A percentile compares a stretch with the other conserved stretches of the same genome.
Evolutionary conservation across 805 yeast species (phyloP).

Genomic region (Starmera quercuum): DNA sequence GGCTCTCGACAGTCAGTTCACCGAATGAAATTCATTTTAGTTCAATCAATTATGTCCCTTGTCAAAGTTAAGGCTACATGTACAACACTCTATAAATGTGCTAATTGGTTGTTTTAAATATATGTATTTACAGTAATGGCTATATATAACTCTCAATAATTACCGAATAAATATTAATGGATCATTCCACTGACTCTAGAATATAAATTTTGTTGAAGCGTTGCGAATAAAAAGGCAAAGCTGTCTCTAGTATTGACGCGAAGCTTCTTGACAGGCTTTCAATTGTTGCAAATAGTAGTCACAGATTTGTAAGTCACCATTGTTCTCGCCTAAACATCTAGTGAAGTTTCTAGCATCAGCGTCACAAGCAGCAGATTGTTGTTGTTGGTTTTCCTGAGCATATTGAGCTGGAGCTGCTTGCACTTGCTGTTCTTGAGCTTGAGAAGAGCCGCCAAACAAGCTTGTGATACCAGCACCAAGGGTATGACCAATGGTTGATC

Average conservation of each 20-base stretch:
- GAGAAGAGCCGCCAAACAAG: slow-evolving; percentile 76
- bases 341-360: slow-evolving; percentile 93
- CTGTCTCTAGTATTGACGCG: slow-evolving; percentile 78
- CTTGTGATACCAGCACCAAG: slow-evolving; percentile 90
- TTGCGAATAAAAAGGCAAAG: not conserved
- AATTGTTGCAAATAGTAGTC: slow-evolving; percentile 96
- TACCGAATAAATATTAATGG: too few species aligned
- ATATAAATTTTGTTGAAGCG: not conserved
- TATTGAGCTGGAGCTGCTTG: slow-evolving; percentile 26
- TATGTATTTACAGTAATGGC: too few species aligned
- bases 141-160: too few species aligned
- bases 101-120: too few species aligned
- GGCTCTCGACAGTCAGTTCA: too few species aligned
- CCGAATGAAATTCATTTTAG: too few species aligned
- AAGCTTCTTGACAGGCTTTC: slow-evolving; percentile 94
- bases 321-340: slow-evolving; percentile 87
- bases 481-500: slow-evolving; percentile 95
- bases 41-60: too few species aligned
- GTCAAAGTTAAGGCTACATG: too few species aligned
- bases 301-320: slow-evolving; percentile 95
- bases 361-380: slow-evolving; percentile 63
- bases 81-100: too few species aligned
- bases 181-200: too few species aligned
- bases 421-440: slow-evolving; percentile 32
- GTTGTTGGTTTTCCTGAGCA: slow-evolving; percentile 24